Evolutionary conservation across 129 eudicot species (phyloP).

Genomic region (Erigeron canadensis): DNA sequence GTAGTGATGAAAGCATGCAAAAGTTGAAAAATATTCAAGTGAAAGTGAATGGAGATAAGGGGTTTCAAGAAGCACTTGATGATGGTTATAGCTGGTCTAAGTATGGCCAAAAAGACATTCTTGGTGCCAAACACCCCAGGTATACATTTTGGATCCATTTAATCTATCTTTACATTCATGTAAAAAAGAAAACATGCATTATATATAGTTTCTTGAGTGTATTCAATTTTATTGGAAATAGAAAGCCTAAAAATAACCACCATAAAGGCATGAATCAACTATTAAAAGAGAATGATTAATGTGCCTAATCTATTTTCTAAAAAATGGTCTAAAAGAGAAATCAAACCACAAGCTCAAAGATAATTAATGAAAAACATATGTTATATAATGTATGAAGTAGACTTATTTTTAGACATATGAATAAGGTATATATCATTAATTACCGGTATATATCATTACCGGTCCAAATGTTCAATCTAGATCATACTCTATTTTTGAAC

Average conservation of each 20-base stretch:
- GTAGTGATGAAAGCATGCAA: not conserved
- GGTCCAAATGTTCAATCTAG: too few species aligned
- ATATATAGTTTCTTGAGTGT: not conserved
- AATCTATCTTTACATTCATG: not conserved
- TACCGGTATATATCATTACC: too few species aligned
- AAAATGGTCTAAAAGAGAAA: too few species aligned
- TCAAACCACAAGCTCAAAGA: too few species aligned
- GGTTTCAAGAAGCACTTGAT: conserved; percentile 62
- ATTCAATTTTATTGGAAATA: not conserved
- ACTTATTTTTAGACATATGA: too few species aligned
- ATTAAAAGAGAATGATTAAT: too few species aligned
- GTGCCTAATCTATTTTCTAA: too few species aligned
- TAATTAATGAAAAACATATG: too few species aligned
- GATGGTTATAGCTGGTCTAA: conserved; percentile 78
- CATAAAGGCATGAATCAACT: not conserved
- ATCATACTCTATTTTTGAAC: too few species aligned
- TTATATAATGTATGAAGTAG: too few species aligned
- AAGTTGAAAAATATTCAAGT: conserved; percentile 45
- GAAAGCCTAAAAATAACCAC: not conserved
- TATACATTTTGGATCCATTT: not conserved
- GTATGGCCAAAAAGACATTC: conserved; percentile 90
- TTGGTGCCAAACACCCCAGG: conserved; percentile 81
- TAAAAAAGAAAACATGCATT: not conserved
- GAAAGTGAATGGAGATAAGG: conserved; percentile 39
- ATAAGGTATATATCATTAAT: too few species aligned